phyloP scores from a whole-genome alignment of 1,139 yeast genomes.

The Kodamaea anthophila region DNA sequence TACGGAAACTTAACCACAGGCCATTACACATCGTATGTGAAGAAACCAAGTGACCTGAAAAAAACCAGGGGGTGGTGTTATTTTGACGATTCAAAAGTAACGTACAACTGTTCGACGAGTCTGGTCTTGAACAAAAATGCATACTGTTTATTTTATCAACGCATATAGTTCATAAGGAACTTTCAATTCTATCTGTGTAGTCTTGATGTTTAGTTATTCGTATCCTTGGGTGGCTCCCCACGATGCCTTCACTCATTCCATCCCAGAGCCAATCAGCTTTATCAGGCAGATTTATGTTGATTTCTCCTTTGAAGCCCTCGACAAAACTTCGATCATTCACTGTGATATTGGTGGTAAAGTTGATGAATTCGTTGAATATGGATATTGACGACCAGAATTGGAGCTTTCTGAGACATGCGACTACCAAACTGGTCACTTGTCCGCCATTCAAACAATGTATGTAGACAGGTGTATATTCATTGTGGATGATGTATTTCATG shows the following conservation, averaged over 20 bases:
- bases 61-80: constrained; percentile 58
- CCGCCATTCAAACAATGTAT: constrained; percentile 89
- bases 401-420: constrained; percentile 79
- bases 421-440: constrained; percentile 73
- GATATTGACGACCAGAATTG: constrained; percentile 90
- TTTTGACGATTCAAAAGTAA: constrained; percentile 66
- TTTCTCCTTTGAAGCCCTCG: constrained; percentile 67
- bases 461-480: constrained; percentile 62
- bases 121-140: constrained; percentile 59
- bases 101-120: constrained; percentile 31
- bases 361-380: constrained; percentile 77
- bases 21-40: constrained; percentile 83
- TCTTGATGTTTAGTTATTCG: constrained; percentile 19
- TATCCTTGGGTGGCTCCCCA: constrained; percentile 39
- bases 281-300: constrained; percentile 42
- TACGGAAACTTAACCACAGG: constrained; percentile 79
- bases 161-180: constrained; percentile 18
- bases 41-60: constrained; percentile 40
- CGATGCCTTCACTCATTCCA: constrained; percentile 57
- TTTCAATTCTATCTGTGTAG: constrained; percentile 1
- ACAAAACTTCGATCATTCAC: constrained; percentile 80
- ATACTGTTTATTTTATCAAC: constrained; percentile 65
- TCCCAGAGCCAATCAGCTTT: constrained; percentile 73
- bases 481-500: constrained; percentile 54
- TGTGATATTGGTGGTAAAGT: constrained; percentile 72